phyloP scores from a whole-genome alignment of 2,329 filamentous ascomycete genomes.

The Aspergillus novofumigatus region DNA sequence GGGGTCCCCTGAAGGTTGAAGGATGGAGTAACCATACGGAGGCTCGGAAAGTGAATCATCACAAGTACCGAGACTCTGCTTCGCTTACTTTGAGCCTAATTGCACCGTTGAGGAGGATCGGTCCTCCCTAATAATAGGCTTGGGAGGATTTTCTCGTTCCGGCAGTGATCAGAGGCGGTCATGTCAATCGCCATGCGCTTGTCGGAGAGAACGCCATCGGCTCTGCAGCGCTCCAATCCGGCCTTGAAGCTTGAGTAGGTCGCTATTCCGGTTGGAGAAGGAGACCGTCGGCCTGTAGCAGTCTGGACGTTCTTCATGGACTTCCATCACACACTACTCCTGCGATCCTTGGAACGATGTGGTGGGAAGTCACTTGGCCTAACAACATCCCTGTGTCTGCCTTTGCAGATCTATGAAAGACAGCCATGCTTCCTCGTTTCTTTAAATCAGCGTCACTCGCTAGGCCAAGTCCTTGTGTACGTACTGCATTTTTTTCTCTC shows the following conservation, averaged over 20 bases:
- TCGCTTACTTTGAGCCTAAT: conserved; percentile 9
- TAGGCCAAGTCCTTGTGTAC: not conserved
- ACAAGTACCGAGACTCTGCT: conserved; percentile 8
- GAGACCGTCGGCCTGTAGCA: not conserved
- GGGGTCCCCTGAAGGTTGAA: not conserved
- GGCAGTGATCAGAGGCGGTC: conserved; percentile 20
- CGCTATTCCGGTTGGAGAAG: conserved; percentile 6
- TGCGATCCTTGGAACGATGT: not conserved
- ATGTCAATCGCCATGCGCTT: conserved; percentile 12
- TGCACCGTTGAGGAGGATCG: conserved; percentile 10
- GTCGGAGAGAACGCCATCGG: conserved; percentile 10
- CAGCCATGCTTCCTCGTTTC: not conserved
- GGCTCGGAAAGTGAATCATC: not conserved
- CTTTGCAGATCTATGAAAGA: not conserved
- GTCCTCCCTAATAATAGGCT: conserved; percentile 8
- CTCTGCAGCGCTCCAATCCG: conserved; percentile 1
- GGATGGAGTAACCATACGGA: not conserved
- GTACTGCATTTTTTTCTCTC: not conserved
- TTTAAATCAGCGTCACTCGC: not conserved
- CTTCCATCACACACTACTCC: not conserved
- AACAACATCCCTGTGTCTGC: not conserved
- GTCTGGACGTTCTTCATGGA: not conserved
- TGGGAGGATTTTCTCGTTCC: conserved; percentile 17
- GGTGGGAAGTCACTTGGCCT: not conserved
- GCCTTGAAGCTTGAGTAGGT: conserved; percentile 4